Evolutionary conservation across 768 basidiomycete genomes (phyloP), one percentile per base, ranked within the genome.

Genomic region (Kwoniella shandongensis): DNA sequence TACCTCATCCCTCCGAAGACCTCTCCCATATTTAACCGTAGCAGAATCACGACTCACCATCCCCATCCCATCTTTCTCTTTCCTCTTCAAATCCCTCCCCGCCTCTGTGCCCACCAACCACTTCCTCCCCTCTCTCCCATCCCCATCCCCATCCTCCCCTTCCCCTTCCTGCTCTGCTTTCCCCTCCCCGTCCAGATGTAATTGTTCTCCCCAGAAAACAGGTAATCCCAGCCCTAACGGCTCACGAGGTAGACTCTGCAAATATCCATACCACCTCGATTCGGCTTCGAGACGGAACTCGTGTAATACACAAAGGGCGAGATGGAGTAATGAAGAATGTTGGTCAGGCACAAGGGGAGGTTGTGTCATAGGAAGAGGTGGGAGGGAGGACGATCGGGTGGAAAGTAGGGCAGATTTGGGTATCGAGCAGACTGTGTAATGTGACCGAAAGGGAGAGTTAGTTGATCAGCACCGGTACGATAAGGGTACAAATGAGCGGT

Each of bases 141-240:
- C 69, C 3, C 59, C 45, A 0, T 71, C 71, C 6, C 47, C 36
- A 3, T n/a, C n/a, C n/a, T n/a, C n/a, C n/a, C n/a, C n/a, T n/a
- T n/a, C n/a, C n/a, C n/a, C n/a, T n/a, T n/a, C n/a, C n/a, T n/a
- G n/a, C n/a, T n/a, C n/a, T n/a, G n/a, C n/a, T n/a, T n/a, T n/a
- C n/a, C n/a, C n/a, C n/a, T n/a, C n/a, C n/a, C n/a, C n/a, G n/a
- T n/a, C n/a, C n/a, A n/a, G n/a, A n/a, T n/a, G n/a, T n/a, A n/a
- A n/a, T n/a, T n/a, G n/a, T n/a, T n/a, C n/a, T n/a, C n/a, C 50
- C 79, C 79, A 81, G 5, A 80, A 66, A 17, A 70, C 36, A 0
- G 76, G 78, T 20, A 70, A 17, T 17, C 77, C 41, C 3, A 58
- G 52, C 11, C 40, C 41, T 2, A 77, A 61, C 3, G 55, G 44